These are phyloP conservation scores for Dentipellis fragilis DNA, from an alignment of 768 basidiomycete species.

Conservation along the genomic window DNA sequence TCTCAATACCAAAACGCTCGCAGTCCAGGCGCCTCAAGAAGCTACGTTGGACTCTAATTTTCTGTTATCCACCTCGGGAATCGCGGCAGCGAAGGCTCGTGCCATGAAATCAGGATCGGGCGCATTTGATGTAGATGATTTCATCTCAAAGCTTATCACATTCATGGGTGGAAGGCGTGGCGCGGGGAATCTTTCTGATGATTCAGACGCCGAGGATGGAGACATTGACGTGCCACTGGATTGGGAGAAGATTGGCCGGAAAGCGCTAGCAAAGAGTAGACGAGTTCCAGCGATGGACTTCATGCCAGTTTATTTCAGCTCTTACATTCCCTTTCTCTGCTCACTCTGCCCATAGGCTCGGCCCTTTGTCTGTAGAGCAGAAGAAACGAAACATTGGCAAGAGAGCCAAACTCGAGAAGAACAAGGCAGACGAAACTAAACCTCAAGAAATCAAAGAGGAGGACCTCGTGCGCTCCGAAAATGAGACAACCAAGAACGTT, in stretches of 20 bases:
- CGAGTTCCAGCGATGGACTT: conserved; percentile 78
- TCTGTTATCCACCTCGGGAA: conserved; percentile 65
- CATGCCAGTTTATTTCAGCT: conserved; percentile 48
- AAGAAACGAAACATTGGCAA: conserved; percentile 59
- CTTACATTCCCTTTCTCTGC: background rate
- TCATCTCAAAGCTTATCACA: conserved; percentile 60
- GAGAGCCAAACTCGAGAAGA: conserved; percentile 62
- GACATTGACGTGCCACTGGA: conserved; percentile 42
- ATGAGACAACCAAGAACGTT: conserved; percentile 88
- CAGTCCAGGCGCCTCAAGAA: conserved; percentile 38
- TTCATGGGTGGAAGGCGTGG: conserved; percentile 67
- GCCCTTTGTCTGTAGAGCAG: conserved; percentile 79
- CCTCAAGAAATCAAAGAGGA: conserved; percentile 79
- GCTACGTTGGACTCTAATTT: conserved; percentile 85
- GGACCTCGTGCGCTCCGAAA: conserved; percentile 74
- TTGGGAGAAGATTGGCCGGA: conserved; percentile 83
- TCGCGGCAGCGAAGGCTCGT: conserved; percentile 82
- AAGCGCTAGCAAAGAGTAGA: conserved; percentile 70
- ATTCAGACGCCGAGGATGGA: conserved; percentile 43
- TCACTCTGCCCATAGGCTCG: conserved; percentile 53
- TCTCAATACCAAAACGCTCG: background rate
- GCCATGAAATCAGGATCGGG: conserved; percentile 82
- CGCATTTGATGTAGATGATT: conserved; percentile 89
- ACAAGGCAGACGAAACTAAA: conserved; percentile 52
- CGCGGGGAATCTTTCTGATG: conserved; percentile 26